Evolutionary conservation across 208 protist species (phyloP).

Genomic region (Crithidia expoeki): DNA sequence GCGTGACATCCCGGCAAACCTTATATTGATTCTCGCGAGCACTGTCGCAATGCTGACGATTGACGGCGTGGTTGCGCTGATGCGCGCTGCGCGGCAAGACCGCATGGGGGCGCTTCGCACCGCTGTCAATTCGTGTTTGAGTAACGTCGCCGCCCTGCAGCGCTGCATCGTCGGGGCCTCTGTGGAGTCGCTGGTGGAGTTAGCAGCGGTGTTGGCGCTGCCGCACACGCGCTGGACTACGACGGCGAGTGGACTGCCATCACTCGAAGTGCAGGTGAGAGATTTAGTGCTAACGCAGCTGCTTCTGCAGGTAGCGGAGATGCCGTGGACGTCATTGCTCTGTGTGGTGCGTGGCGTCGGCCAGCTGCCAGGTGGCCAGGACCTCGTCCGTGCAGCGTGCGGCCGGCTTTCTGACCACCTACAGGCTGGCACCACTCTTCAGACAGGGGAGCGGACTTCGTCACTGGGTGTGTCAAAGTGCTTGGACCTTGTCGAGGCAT

Average conservation of each 20-base stretch:
- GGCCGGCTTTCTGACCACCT: constrained; percentile 13
- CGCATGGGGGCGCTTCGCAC: constrained; percentile 29
- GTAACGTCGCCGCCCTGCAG: neutral
- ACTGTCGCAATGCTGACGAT: constrained; percentile 11
- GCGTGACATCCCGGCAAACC: constrained; percentile 18
- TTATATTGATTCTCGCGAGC: constrained; percentile 6
- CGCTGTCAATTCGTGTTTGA: constrained; percentile 17
- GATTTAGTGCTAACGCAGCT: constrained; percentile 17
- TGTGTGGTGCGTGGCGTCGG: constrained; percentile 18
- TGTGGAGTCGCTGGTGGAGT: constrained; percentile 27
- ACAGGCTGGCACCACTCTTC: no score
- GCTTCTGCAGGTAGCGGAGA: constrained; percentile 13
- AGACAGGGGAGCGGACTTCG: no score
- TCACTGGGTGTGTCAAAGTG: constrained; percentile 1
- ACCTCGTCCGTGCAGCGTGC: constrained; percentile 4
- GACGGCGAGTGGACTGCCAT: neutral
- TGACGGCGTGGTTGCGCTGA: constrained; percentile 42
- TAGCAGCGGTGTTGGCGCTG: constrained; percentile 28
- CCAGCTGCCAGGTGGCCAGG: neutral
- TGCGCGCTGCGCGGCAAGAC: constrained; percentile 42
- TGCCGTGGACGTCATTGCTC: constrained; percentile 27
- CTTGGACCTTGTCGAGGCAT: constrained; percentile 29
- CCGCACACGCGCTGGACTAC: constrained; percentile 35
- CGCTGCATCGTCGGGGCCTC: constrained; percentile 25
- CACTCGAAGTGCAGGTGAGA: constrained; percentile 14